Evolutionary conservation across 768 basidiomycete species (phyloP), one percentile per base, ranked within the genome.

Genomic region (Serendipita sp.): DNA sequence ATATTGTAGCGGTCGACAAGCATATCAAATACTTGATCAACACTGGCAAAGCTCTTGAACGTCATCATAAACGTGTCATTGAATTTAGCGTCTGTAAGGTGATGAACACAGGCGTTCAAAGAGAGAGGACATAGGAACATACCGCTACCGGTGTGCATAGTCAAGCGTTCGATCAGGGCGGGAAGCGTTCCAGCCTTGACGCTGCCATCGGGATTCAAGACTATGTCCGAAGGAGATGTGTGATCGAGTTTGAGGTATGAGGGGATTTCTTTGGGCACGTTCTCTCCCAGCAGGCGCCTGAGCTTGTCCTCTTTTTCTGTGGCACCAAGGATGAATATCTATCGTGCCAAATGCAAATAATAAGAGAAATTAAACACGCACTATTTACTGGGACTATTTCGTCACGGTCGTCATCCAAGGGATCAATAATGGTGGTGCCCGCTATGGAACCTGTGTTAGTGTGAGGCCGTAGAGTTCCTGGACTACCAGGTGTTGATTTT

Each of bases 61-160:
- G 95, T 96, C 82, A 96, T 86, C 66, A 98, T 74, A 80, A 98
- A 98, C 0, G 93, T 85, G 70, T 86, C 85, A 71, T 79, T 88
- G 74, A 86, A 95, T 4, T 81, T 80, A 0, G 84, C 79, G 72
- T 96, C 88, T 87, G 67, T 63, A 38, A 38, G 7, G 61, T 62
- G 26, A 65, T 60, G 11, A 34, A 45, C 51, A 50, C 42, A 31
- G 61, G 22, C 58, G 44, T 9, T 11, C 33, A 20, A 50, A 13
- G 11, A 38, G 24, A 5, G 11, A 38, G 45, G 2, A 20, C 4
- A 16, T 41, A 56, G 7, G 5, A 41, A 71, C 84, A 69, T 67
- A 90, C 92, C 89, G 61, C 83, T 82, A 68, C 85, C 82, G 65
- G 94, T 91, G 69, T 99, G 95, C 16, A 88, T 84, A 2, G 96